A percentile compares a stretch with the other conserved stretches of the same genome.
phyloP scores from a whole-genome alignment of 345 rosid species.

The Eucalyptus marginata region DNA sequence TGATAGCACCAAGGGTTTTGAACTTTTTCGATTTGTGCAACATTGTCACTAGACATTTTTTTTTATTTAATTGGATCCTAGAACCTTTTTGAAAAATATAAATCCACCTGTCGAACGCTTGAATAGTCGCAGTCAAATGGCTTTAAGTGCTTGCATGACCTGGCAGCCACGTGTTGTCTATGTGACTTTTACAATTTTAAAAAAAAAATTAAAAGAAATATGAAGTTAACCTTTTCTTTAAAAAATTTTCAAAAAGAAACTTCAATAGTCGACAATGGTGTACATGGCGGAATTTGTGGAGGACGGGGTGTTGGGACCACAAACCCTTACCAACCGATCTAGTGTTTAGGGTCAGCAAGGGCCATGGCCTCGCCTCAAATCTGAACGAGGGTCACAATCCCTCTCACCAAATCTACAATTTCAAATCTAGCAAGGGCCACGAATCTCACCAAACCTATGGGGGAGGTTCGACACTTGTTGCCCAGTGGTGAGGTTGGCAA shows the following conservation, averaged over 20 bases:
- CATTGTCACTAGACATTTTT: neutral
- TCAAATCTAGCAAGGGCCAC: neutral
- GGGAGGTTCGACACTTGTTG: neutral
- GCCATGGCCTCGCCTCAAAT: neutral
- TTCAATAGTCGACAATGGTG: neutral
- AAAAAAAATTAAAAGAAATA: neutral
- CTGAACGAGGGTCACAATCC: neutral
- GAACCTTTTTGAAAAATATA: neutral
- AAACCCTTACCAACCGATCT: neutral
- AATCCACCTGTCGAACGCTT: neutral
- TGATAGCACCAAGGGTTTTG: neutral
- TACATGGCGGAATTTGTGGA: neutral
- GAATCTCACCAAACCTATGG: neutral
- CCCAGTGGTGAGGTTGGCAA: too few relatives aligned
- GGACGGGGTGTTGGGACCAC: neutral
- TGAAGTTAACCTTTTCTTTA: neutral
- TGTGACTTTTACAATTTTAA: neutral
- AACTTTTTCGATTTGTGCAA: neutral
- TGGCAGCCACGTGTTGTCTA: neutral
- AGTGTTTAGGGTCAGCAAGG: neutral
- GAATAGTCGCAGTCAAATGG: neutral
- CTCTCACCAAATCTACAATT: neutral
- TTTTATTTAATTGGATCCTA: neutral
- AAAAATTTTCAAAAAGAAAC: neutral
- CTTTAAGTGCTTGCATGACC: neutral